These are phyloP conservation scores for Hirschioporus abietinus DNA, from an alignment of 768 basidiomycete genomes.

Conservation along the genomic window DNA sequence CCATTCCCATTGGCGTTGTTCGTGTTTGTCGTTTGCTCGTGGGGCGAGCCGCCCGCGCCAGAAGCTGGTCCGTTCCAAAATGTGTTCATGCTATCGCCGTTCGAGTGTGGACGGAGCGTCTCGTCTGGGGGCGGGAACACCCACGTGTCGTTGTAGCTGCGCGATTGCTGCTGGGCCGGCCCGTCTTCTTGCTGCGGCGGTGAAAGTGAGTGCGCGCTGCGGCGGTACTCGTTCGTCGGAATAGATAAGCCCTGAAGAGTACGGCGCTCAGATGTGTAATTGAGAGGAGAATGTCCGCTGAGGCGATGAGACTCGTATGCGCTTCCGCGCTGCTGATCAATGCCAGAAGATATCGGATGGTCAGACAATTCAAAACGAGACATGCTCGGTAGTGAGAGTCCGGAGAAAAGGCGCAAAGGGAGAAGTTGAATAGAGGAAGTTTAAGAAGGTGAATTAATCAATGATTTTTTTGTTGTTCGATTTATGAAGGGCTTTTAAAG, in stretches of 20 bases:
- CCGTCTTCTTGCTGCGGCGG: not conserved
- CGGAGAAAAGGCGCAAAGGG: not conserved
- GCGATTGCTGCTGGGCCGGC: not conserved
- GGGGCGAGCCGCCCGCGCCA: too few relatives aligned
- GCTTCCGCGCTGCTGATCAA: not conserved
- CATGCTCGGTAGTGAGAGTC: not conserved
- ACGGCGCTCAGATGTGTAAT: not conserved
- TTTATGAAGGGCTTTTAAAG: not conserved
- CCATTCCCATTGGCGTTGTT: not conserved
- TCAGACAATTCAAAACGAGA: not conserved
- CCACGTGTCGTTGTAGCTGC: slow-evolving; percentile 1
- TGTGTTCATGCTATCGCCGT: not conserved
- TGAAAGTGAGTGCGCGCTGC: not conserved
- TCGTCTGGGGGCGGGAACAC: slow-evolving; percentile 1
- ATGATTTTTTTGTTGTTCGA: not conserved
- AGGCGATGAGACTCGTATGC: not conserved
- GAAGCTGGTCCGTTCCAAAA: not conserved
- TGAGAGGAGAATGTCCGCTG: not conserved
- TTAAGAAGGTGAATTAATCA: not conserved
- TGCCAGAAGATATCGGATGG: not conserved
- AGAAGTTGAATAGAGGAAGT: not conserved
- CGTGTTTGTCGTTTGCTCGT: not conserved
- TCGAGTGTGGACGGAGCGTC: not conserved
- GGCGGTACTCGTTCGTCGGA: not conserved
- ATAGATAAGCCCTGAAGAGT: not conserved